These are phyloP conservation scores for Podaxis carcinomalis DNA, from an alignment of 768 basidiomycete species.

Conservation along the genomic window DNA sequence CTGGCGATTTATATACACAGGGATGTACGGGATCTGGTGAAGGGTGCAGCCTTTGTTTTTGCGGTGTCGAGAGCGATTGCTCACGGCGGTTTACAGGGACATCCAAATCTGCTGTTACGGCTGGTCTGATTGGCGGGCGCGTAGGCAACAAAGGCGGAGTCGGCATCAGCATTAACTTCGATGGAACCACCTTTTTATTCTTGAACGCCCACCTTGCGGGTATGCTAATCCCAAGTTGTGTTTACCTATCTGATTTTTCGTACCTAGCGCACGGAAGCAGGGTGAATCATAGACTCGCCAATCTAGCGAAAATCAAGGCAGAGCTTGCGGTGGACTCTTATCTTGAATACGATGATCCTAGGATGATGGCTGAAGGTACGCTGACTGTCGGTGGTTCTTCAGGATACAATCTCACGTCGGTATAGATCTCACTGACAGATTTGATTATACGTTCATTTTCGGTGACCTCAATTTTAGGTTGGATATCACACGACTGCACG, in stretches of 20 bases:
- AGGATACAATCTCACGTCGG: neutral
- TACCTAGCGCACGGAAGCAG: conserved; percentile 70
- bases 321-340: conserved; percentile 82
- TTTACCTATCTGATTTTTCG: neutral
- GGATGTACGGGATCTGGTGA: conserved; percentile 59
- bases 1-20: conserved; percentile 72
- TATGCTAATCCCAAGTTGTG: conserved; percentile 20
- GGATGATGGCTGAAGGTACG: conserved; percentile 67
- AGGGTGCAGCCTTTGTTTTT: conserved; percentile 35
- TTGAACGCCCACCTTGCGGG: conserved; percentile 91
- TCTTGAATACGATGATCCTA: conserved; percentile 57
- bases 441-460: conserved; percentile 84
- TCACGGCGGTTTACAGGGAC: conserved; percentile 39
- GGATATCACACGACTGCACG: conserved; percentile 85
- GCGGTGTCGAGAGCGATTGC: neutral
- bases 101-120: conserved; percentile 79
- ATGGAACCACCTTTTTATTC: conserved; percentile 81
- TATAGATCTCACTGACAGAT: conserved; percentile 78
- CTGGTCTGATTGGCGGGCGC: conserved; percentile 86
- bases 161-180: conserved; percentile 83
- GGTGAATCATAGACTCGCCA: conserved; percentile 74
- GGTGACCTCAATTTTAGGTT: conserved; percentile 93
- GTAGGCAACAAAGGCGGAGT: conserved; percentile 93
- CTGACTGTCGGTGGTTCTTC: neutral
- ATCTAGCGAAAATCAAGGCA: conserved; percentile 84